A percentile compares a stretch with the other conserved stretches of the same genome.
Conservation (phyloP, 2,329 filamentous ascomycete species). For the Sporothrix protearum region DNA sequence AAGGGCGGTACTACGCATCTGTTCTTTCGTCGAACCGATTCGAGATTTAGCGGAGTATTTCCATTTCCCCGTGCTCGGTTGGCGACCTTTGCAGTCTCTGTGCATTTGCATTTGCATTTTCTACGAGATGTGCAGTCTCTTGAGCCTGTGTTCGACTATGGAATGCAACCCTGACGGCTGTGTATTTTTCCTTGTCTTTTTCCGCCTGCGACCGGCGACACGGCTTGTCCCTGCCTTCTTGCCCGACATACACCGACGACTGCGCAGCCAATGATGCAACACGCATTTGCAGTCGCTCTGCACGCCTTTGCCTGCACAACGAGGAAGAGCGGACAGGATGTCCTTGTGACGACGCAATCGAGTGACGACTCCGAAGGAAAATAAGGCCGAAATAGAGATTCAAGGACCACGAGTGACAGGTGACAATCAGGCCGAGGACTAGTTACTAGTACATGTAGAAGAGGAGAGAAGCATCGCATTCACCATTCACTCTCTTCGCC, state of each 20-base stretch:
- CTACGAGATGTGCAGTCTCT: too few relatives aligned
- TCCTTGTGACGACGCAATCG: not conserved
- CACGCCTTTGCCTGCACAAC: not conserved
- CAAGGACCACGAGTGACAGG: not conserved
- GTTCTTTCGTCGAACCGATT: not conserved
- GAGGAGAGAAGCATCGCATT: not conserved
- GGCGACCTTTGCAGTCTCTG: not conserved
- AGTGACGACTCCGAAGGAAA: not conserved
- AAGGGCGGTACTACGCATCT: not conserved
- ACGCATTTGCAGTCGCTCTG: conserved; percentile 24
- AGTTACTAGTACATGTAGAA: not conserved
- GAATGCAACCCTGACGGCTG: not conserved
- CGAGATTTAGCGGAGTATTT: not conserved
- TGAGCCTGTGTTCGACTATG: not conserved
- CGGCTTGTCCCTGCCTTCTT: not conserved
- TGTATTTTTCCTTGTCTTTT: not conserved
- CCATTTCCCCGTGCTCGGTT: not conserved
- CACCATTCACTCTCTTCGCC: not conserved
- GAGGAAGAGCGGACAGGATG: not conserved
- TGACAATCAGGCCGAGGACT: not conserved
- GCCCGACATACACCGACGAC: not conserved
- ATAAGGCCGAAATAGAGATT: not conserved
- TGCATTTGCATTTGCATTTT: not conserved
- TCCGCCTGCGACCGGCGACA: not conserved
- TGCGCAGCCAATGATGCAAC: conserved; percentile 4